These are phyloP conservation scores for Cinnamomum micranthum DNA, from an alignment of 164 flowering plant genomes.

Conservation along the genomic window DNA sequence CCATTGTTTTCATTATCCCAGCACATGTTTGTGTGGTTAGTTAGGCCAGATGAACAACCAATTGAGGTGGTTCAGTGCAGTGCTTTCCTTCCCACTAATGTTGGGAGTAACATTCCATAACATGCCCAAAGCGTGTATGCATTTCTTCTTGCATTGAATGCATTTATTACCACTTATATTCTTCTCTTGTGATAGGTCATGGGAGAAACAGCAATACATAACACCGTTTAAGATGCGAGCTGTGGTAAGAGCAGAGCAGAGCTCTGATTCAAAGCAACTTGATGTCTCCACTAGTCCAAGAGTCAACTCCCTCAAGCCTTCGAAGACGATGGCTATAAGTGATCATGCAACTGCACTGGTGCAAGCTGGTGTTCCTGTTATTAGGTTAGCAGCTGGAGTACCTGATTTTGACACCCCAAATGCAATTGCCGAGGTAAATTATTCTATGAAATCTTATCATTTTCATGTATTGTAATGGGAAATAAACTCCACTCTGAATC, in stretches of 20 bases:
- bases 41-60: no score
- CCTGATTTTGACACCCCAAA: constrained; percentile 96
- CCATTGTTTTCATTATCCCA: no score
- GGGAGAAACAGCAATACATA: constrained; percentile 16
- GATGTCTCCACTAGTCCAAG: constrained; percentile 77
- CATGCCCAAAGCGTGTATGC: not conserved
- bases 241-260: constrained; percentile 36
- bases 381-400: constrained; percentile 91
- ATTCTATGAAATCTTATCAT: no score
- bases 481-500: no score
- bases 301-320: constrained; percentile 85
- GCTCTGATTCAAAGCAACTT: constrained; percentile 33
- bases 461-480: not conserved
- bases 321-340: constrained; percentile 81
- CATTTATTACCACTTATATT: not conserved
- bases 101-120: no score
- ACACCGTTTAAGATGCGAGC: constrained; percentile 22
- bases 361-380: constrained; percentile 89
- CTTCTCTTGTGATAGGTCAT: constrained; percentile 20
- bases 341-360: constrained; percentile 90
- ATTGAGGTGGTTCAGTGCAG: not conserved
- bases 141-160: not conserved
- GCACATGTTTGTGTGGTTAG: no score
- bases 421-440: constrained; percentile 62
- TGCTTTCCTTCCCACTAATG: no score